Percentiles rank a stretch among this genome's conserved stretches.
phyloP scores from a whole-genome alignment of 768 basidiomycete species.

The Russula ochroleuca region DNA sequence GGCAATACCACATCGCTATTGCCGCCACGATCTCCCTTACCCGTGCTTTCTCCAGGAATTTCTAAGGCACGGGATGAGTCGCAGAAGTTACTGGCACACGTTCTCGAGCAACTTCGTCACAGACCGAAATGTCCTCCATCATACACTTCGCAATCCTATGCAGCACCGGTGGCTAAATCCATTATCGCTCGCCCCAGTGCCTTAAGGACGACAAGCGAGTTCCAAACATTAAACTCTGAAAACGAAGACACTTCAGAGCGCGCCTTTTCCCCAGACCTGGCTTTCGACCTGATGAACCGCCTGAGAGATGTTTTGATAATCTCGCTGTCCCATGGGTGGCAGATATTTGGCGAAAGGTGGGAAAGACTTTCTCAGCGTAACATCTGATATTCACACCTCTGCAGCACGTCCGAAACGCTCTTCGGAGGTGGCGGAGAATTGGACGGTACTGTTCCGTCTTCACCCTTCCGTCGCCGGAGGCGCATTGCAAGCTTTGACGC shows the following conservation, averaged over 20 bases:
- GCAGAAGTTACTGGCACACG: conserved; percentile 61
- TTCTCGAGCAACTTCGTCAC: conserved; percentile 57
- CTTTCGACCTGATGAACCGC: conserved; percentile 59
- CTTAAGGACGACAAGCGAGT: conserved; percentile 9
- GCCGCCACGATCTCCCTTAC: conserved; percentile 25
- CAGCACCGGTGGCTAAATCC: background rate
- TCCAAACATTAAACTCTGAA: conserved; percentile 30
- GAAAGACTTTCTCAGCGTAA: too few species aligned
- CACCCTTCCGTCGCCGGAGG: conserved; percentile 45
- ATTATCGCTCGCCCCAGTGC: background rate
- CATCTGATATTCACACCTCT: background rate
- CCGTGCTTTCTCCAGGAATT: conserved; percentile 31
- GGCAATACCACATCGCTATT: conserved; percentile 28
- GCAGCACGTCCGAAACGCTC: conserved; percentile 4
- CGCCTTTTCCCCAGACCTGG: conserved; percentile 58
- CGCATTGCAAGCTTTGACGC: conserved; percentile 39
- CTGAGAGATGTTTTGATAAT: conserved; percentile 51
- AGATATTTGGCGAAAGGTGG: conserved; percentile 22
- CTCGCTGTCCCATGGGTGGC: conserved; percentile 21
- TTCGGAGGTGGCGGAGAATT: conserved; percentile 8
- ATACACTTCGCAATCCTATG: background rate
- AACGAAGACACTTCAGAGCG: conserved; percentile 45
- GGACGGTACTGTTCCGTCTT: conserved; percentile 26
- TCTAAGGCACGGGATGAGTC: conserved; percentile 54
- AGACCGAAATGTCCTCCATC: conserved; percentile 48